phyloP scores from a whole-genome alignment of 2,329 filamentous ascomycete genomes.

The Zymoseptoria brevis region DNA sequence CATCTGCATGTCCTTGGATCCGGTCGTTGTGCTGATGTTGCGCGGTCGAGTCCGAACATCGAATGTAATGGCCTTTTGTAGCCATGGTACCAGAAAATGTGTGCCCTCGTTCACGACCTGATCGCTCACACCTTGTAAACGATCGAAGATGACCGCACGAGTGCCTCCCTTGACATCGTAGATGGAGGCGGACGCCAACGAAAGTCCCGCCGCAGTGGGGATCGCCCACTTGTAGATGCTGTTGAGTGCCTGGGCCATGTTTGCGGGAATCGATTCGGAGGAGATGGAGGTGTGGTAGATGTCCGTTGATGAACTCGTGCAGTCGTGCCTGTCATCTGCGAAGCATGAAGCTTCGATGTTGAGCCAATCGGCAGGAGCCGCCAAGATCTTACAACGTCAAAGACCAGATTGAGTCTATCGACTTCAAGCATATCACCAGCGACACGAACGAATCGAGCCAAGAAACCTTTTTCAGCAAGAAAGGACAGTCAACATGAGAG shows the following conservation, averaged over 20 bases:
- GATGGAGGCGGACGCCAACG: conserved; percentile 67
- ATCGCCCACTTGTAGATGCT: conserved; percentile 61
- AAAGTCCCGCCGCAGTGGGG: conserved; percentile 61
- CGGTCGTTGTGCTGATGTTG: conserved; percentile 95
- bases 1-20: conserved; percentile 99
- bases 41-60: conserved; percentile 96
- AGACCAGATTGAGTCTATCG: neutral
- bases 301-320: neutral
- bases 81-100: conserved; percentile 91
- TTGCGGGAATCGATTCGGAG: conserved; percentile 2
- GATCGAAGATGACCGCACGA: conserved; percentile 96
- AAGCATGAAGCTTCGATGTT: conserved; percentile 4
- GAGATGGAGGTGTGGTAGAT: neutral
- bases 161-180: conserved; percentile 97
- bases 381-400: conserved; percentile 2
- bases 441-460: conserved; percentile 2
- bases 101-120: conserved; percentile 90
- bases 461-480: conserved; percentile 1
- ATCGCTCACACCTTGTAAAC: conserved; percentile 85
- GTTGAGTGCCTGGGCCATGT: conserved; percentile 43
- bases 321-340: neutral
- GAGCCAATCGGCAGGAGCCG: neutral
- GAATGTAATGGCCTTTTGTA: conserved; percentile 89
- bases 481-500: conserved; percentile 28
- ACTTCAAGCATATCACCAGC: neutral